Evolutionary conservation across 768 basidiomycete species (phyloP).

Genomic region (Pleurotus sapidus): DNA sequence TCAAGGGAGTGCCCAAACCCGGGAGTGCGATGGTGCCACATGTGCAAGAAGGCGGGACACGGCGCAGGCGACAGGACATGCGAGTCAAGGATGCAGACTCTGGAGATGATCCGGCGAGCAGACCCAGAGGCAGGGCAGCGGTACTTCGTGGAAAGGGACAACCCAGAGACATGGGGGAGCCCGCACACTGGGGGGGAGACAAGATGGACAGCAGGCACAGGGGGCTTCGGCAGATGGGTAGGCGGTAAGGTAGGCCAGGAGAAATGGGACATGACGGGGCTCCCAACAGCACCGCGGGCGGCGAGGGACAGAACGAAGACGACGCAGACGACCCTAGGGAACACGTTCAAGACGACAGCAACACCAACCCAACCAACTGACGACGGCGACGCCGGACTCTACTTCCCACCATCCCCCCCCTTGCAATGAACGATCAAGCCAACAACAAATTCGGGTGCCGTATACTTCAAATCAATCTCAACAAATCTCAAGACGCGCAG

Average conservation of each 20-base stretch:
- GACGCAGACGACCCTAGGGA: not conserved
- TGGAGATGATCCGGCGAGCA: conserved; percentile 8
- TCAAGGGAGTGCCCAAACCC: conserved; percentile 13
- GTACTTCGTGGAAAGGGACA: conserved; percentile 11
- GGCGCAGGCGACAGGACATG: conserved; percentile 23
- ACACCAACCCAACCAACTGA: too few species aligned
- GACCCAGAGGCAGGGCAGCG: conserved; percentile 14
- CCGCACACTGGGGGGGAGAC: not conserved
- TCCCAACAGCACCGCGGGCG: not conserved
- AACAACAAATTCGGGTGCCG: not conserved
- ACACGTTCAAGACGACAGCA: not conserved
- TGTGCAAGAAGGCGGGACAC: conserved; percentile 24
- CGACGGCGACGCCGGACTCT: too few species aligned
- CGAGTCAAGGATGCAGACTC: conserved; percentile 13
- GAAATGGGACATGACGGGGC: not conserved
- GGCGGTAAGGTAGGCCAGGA: not conserved
- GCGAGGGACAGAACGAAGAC: not conserved
- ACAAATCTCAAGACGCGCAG: too few species aligned
- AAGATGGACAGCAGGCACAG: not conserved
- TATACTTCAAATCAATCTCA: not conserved
- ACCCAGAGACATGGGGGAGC: conserved; percentile 5
- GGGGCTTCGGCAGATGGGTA: not conserved
- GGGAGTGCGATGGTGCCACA: conserved; percentile 14
- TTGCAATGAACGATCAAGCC: not conserved
- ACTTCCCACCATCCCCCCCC: too few species aligned